phyloP scores from a whole-genome alignment of 2,329 filamentous ascomycete genomes.

The Calonectria crousiana region DNA sequence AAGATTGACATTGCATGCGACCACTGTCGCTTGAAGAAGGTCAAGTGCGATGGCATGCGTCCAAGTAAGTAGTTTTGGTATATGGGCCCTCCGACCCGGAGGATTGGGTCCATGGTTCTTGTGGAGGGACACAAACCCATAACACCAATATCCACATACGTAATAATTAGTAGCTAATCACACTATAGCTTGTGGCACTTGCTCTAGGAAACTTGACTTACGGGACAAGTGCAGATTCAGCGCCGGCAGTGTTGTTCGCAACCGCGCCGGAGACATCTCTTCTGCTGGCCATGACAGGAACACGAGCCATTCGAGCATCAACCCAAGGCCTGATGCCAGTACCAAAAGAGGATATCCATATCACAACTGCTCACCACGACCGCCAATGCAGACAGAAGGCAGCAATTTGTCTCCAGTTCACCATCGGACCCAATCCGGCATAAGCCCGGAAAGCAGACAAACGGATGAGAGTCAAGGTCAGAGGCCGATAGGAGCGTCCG shows the following conservation, averaged over 20 bases:
- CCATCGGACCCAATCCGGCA: neutral
- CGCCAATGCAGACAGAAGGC: neutral
- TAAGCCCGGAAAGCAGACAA: neutral
- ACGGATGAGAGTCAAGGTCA: conserved; percentile 12
- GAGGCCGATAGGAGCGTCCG: conserved; percentile 26
- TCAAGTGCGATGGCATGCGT: conserved; percentile 56
- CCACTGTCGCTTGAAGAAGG: conserved; percentile 55
- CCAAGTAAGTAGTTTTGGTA: conserved; percentile 44
- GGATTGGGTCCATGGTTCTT: neutral
- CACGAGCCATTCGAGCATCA: neutral
- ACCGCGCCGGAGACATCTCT: neutral
- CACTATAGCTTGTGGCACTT: conserved; percentile 48
- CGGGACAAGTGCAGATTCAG: conserved; percentile 47
- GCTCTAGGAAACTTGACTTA: conserved; percentile 45
- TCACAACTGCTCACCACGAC: neutral
- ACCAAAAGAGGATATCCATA: neutral
- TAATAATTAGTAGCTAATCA: neutral
- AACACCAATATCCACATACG: neutral
- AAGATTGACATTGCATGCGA: conserved; percentile 60
- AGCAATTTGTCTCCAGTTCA: neutral
- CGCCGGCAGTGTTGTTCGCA: conserved; percentile 10
- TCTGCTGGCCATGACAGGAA: neutral
- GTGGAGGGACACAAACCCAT: neutral
- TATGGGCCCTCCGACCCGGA: neutral
- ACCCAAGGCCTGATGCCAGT: neutral